Conservation (phyloP, 2,329 filamentous ascomycete species). For the Clarireedia monteithiana region DNA sequence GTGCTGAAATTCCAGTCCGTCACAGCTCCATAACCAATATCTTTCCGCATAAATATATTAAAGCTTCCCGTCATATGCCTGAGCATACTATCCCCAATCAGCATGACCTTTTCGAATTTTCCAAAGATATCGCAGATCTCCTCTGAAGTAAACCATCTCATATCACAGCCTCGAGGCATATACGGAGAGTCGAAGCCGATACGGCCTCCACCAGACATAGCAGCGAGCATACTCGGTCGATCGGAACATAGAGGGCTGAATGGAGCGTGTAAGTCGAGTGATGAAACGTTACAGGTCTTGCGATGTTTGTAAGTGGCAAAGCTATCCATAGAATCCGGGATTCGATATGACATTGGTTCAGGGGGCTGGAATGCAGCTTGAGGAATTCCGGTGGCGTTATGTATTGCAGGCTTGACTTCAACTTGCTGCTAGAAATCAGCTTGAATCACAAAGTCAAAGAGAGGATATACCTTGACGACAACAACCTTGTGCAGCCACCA, state of each 20-base stretch:
- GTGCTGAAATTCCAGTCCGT: constrained; percentile 42
- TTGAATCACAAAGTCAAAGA: too few relatives aligned
- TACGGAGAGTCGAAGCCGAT: constrained; percentile 39
- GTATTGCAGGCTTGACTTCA: background rate
- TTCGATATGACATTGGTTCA: constrained; percentile 11
- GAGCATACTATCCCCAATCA: constrained; percentile 43
- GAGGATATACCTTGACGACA: too few relatives aligned
- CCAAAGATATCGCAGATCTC: constrained; percentile 39
- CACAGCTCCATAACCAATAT: constrained; percentile 41
- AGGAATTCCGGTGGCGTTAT: constrained; percentile 9
- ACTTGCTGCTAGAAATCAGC: too few relatives aligned
- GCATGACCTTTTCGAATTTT: constrained; percentile 38
- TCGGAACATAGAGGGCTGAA: constrained; percentile 32
- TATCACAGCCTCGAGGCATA: constrained; percentile 38
- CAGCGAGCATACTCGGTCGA: constrained; percentile 31
- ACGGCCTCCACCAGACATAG: constrained; percentile 34
- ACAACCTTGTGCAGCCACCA: background rate
- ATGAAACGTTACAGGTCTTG: constrained; percentile 37
- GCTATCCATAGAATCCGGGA: constrained; percentile 28
- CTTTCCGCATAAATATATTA: constrained; percentile 38
- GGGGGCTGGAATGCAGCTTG: constrained; percentile 15
- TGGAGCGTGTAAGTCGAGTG: constrained; percentile 34
- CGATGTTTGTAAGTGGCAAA: constrained; percentile 37
- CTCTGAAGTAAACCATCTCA: constrained; percentile 39
- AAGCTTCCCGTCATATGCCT: constrained; percentile 40